Evolutionary conservation across 352 stramenopile genomes (phyloP), one percentile per base, ranked within the genome.

Genomic region (Pythium myriotylum): DNA sequence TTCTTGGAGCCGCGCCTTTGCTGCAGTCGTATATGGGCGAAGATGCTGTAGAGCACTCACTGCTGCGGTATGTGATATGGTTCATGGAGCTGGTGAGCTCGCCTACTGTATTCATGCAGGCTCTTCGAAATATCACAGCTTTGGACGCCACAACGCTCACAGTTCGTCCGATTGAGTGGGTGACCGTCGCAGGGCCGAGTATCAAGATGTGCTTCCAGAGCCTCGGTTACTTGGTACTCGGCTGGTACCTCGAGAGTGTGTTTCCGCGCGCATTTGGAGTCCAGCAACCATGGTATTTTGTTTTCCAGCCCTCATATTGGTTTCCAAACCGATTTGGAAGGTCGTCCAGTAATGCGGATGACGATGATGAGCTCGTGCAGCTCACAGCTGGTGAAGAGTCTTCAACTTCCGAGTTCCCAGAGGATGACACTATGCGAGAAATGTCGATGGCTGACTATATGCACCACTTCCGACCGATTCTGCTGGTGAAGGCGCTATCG

Each of bases 231-330:
- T 59, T 92, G 20, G 33, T 97, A 12, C 70, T 99, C 9, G 95
- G 88, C 3, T 97, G 82, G 79, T 99, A 99, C 69, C 74, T 98
- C 19, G 94, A 98, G 59, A 88, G 95, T 39, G 91, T 98, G 1
- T 86, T 98, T 33, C 96, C 96, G 16, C 81, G 84, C 10, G 85
- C 97, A 16, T 97, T 95, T 50, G 96, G 96, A 19, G 88, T 96
- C 43, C 80, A 88, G 37, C 72, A 87, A 23, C 94, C 88, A n/a
- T 98, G 91, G 86, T 97, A 98, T 74, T 99, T 99, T 59, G 60
- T 95, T 0, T 68, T 97, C 16, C 76, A 84, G 45, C 74, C 77
- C 13, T 90, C 74, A 5, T 98, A 91, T 60, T 98, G 93, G 94
- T 64, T 65, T 6, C 73, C 70, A 10, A 17, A 39, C n/a, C 58